A percentile compares a stretch with the other conserved stretches of the same genome.
These are phyloP conservation scores for Cystobasidium ongulense DNA, from an alignment of 768 basidiomycete genomes.

Conservation along the genomic window DNA sequence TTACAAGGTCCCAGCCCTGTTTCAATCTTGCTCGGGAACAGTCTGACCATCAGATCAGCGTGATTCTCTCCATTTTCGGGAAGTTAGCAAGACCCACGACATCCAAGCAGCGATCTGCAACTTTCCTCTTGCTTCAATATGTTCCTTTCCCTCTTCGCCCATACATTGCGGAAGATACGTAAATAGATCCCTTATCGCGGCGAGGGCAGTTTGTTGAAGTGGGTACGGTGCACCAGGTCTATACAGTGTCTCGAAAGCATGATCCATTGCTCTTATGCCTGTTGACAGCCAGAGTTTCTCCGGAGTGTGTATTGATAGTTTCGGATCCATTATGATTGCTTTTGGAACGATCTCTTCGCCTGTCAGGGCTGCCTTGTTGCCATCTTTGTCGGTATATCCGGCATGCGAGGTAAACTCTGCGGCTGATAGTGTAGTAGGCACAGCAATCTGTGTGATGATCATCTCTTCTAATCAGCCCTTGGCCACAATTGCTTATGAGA, in stretches of 20 bases:
- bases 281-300: slow-evolving; percentile 71
- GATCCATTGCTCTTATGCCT: slow-evolving; percentile 64
- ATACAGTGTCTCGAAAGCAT: slow-evolving; percentile 65
- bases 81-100: slow-evolving; percentile 22
- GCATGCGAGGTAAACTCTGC: slow-evolving; percentile 26
- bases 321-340: slow-evolving; percentile 68
- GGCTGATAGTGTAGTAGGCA: slow-evolving; percentile 63
- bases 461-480: not conserved
- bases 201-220: slow-evolving; percentile 58
- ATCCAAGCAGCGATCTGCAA: slow-evolving; percentile 45
- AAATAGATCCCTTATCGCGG: slow-evolving; percentile 64
- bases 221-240: slow-evolving; percentile 55
- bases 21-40: slow-evolving; percentile 16
- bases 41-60: no score
- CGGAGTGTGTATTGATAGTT: slow-evolving; percentile 64
- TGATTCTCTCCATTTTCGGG: no score
- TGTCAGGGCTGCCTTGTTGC: not conserved
- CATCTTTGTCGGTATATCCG: not conserved
- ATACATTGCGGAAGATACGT: slow-evolving; percentile 62
- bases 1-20: slow-evolving; percentile 20
- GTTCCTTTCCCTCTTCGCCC: slow-evolving; percentile 45
- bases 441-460: slow-evolving; percentile 49
- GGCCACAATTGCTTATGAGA: not conserved
- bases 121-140: slow-evolving; percentile 46
- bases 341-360: slow-evolving; percentile 28